Percentiles rank a stretch among this genome's conserved stretches.
Evolutionary conservation across 2,329 filamentous ascomycete genomes (phyloP).

Genomic region (Herpotrichia juniperi): DNA sequence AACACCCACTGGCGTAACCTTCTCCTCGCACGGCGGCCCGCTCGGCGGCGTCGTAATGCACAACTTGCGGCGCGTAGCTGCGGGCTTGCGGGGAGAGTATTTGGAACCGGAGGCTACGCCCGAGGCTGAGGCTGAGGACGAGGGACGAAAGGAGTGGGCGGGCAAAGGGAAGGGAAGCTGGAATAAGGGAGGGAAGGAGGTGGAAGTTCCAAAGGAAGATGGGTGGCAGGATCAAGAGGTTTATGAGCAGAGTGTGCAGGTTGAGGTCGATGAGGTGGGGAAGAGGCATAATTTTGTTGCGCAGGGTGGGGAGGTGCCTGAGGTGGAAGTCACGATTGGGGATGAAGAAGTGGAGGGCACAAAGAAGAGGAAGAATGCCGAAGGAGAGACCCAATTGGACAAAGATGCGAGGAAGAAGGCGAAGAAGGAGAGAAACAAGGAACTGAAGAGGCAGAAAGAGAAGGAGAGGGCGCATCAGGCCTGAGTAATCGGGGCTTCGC

Average conservation of each 20-base stretch:
- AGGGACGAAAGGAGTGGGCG: conserved; percentile 8
- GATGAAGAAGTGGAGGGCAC: conserved; percentile 25
- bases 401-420: conserved; percentile 68
- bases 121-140: conserved; percentile 43
- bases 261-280: conserved; percentile 50
- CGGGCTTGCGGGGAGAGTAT: conserved; percentile 59
- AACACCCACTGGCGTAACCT: conserved; percentile 49
- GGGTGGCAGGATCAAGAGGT: conserved; percentile 52
- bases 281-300: conserved; percentile 38
- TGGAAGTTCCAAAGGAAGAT: conserved; percentile 2
- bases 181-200: not conserved
- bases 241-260: conserved; percentile 48
- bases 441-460: conserved; percentile 41
- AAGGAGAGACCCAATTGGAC: conserved; percentile 49
- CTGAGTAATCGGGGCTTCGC: conserved; percentile 10
- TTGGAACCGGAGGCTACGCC: conserved; percentile 52
- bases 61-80: conserved; percentile 59
- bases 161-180: conserved; percentile 21
- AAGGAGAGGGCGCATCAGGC: conserved; percentile 33
- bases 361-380: conserved; percentile 36
- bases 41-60: conserved; percentile 57
- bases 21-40: conserved; percentile 50
- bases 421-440: conserved; percentile 43
- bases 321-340: conserved; percentile 26
- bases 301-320: conserved; percentile 35